Evolutionary conservation across 305 asterid genomes (phyloP), one percentile per base, ranked within the genome.

Genomic region (Coffea humblotiana): DNA sequence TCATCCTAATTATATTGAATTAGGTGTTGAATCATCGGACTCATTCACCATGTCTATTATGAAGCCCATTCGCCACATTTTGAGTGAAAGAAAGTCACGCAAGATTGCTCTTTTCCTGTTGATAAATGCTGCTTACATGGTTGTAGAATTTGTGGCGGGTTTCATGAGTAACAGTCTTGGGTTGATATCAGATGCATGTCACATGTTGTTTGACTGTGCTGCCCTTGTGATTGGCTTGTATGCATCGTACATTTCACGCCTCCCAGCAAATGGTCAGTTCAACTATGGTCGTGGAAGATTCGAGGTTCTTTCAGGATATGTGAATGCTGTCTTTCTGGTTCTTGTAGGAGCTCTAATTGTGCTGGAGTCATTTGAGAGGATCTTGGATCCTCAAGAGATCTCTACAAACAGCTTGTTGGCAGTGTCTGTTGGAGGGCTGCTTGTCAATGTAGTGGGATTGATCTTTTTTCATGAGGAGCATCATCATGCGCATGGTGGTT

Each of bases 101-200:
- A 95, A 93, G 88, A 93, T 95, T 84, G 97, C 97, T 15, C 88
- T 93, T 70, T 95, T 93, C 79, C 87, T 95, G 81, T 81, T 95
- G 90, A 95, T 95, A 74, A 95, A 95, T 82, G 86, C 98, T n/a
- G 95, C 94, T 45, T 95, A 95, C 85, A 95, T 95, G 98, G 94
- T 92, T 80, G 94, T 95, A 63, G 99, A 93, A 79, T 93, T 95
- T 82, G 90, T 85, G 64, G 97, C 94, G 54, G 99, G 98, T 74
- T 94, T 91, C 83, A 90, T 94, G 98, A 92, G 98, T 69, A 95
- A 95, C 87, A 95, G 99, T 84, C 97, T 95, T 77, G 99, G 99
- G 75, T 88, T 95, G 91, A 94, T 95, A 86, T 94, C 98, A 0
- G 99, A 95, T 87, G 99, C 98, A 13, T 94, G 99, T 74, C 99